These are phyloP conservation scores for Nakazawaea wyomingensis DNA, from an alignment of 805 yeast species.

Conservation along the genomic window DNA sequence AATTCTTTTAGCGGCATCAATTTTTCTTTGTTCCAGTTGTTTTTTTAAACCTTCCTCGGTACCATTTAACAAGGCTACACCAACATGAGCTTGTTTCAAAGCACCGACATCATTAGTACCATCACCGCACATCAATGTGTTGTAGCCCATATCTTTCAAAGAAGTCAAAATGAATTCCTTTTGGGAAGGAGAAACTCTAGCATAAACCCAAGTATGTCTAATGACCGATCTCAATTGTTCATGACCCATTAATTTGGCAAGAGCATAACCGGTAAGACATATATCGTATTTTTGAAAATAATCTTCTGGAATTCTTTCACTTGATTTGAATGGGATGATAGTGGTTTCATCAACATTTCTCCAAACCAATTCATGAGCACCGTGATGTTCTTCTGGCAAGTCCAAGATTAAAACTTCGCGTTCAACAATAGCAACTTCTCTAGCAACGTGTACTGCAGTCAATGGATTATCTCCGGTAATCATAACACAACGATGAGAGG, in stretches of 20 bases:
- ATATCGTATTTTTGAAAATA: slow-evolving; percentile 70
- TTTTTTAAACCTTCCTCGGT: slow-evolving; percentile 91
- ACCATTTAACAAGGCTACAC: slow-evolving; percentile 96
- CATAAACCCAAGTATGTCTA: slow-evolving; percentile 93
- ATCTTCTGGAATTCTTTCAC: slow-evolving; percentile 47
- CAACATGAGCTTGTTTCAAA: slow-evolving; percentile 95
- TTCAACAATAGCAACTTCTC: slow-evolving; percentile 82
- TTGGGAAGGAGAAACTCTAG: slow-evolving; percentile 95
- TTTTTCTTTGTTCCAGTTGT: slow-evolving; percentile 72
- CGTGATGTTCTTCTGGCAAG: slow-evolving; percentile 68
- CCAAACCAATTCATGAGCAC: slow-evolving; percentile 65
- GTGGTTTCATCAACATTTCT: slow-evolving; percentile 76
- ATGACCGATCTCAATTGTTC: slow-evolving; percentile 66
- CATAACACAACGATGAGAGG: slow-evolving; percentile 94
- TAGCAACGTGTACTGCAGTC: slow-evolving; percentile 97
- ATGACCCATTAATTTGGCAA: slow-evolving; percentile 60
- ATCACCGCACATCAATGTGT: slow-evolving; percentile 98
- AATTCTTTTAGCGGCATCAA: slow-evolving; percentile 56
- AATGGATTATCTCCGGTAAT: slow-evolving; percentile 98
- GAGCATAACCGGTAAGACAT: slow-evolving; percentile 91
- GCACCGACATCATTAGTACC: slow-evolving; percentile 99
- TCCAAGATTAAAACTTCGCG: slow-evolving; percentile 84
- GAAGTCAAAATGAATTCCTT: slow-evolving; percentile 86
- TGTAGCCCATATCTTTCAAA: slow-evolving; percentile 83
- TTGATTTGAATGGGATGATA: slow-evolving; percentile 60